phyloP scores from a whole-genome alignment of 129 eudicot species.

The Flaveria brownii region DNA sequence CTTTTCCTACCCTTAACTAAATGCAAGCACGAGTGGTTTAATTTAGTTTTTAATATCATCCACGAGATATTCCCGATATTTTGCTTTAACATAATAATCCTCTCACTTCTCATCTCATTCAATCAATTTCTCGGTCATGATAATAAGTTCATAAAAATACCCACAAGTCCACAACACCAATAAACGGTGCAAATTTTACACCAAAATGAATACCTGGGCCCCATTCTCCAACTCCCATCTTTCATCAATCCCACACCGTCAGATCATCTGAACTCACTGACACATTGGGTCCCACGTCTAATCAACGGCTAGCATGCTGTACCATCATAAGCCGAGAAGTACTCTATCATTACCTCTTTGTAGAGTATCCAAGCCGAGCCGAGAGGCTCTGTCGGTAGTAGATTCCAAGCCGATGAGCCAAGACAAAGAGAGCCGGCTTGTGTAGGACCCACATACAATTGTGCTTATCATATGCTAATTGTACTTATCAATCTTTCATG shows the following conservation, averaged over 20 bases:
- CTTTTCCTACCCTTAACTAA: conserved; percentile 21
- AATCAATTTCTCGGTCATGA: conserved; percentile 27
- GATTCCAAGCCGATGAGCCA: conserved; percentile 61
- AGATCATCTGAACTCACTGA: conserved; percentile 18
- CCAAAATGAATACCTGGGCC: conserved; percentile 16
- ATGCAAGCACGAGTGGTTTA: conserved; percentile 18
- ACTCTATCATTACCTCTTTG: neutral
- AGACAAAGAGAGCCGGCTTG: conserved; percentile 50
- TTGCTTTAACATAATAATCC: neutral
- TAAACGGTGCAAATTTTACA: neutral
- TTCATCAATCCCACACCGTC: conserved; percentile 29
- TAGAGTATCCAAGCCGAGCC: conserved; percentile 27
- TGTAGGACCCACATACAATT: conserved; percentile 26
- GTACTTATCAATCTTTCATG: neutral
- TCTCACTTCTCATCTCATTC: conserved; percentile 14
- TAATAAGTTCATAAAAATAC: neutral
- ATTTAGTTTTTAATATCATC: neutral
- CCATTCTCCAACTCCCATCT: neutral
- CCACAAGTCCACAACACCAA: conserved; percentile 13
- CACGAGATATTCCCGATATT: conserved; percentile 10
- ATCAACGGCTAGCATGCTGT: conserved; percentile 2
- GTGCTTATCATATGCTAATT: neutral
- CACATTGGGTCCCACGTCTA: neutral
- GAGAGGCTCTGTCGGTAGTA: conserved; percentile 49
- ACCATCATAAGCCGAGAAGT: neutral